Evolutionary conservation across 2,329 filamentous ascomycete species (phyloP).

Genomic region (Apiospora marii): DNA sequence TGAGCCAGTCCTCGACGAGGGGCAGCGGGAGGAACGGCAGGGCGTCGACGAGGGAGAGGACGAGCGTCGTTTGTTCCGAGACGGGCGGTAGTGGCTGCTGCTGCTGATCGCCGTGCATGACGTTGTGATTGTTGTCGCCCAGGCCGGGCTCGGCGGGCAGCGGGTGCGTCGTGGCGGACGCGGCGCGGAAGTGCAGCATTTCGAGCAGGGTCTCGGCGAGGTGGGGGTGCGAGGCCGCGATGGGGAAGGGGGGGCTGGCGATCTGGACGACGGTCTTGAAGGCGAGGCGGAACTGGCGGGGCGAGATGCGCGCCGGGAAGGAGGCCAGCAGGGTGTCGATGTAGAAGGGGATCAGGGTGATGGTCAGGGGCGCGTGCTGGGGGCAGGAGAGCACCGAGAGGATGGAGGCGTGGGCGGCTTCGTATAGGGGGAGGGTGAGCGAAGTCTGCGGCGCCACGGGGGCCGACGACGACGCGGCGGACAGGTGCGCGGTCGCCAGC

Average conservation of each 20-base stretch:
- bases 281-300: slow-evolving; percentile 86
- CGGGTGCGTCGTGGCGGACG: slow-evolving; percentile 53
- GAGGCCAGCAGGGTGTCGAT: slow-evolving; percentile 81
- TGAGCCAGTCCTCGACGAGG: slow-evolving; percentile 82
- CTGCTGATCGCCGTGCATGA: slow-evolving; percentile 34
- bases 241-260: slow-evolving; percentile 78
- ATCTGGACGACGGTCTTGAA: slow-evolving; percentile 87
- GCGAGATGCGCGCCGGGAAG: slow-evolving; percentile 80
- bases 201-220: slow-evolving; percentile 85
- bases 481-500: slow-evolving; percentile 78
- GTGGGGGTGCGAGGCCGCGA: slow-evolving; percentile 76
- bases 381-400: slow-evolving; percentile 83
- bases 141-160: slow-evolving; percentile 48
- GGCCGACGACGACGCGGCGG: slow-evolving; percentile 41
- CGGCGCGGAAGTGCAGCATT: slow-evolving; percentile 72
- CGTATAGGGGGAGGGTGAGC: slow-evolving; percentile 71
- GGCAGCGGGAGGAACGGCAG: slow-evolving; percentile 75
- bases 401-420: slow-evolving; percentile 84
- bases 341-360: slow-evolving; percentile 80
- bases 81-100: slow-evolving; percentile 46
- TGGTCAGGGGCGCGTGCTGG: slow-evolving; percentile 75
- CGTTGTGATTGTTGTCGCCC: background rate
- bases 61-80: slow-evolving; percentile 82
- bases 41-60: slow-evolving; percentile 80
- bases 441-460: slow-evolving; percentile 47